Base-by-base conservation (phyloP, 371 early-diverging fungal species). In the Mortierella sp. region DNA sequence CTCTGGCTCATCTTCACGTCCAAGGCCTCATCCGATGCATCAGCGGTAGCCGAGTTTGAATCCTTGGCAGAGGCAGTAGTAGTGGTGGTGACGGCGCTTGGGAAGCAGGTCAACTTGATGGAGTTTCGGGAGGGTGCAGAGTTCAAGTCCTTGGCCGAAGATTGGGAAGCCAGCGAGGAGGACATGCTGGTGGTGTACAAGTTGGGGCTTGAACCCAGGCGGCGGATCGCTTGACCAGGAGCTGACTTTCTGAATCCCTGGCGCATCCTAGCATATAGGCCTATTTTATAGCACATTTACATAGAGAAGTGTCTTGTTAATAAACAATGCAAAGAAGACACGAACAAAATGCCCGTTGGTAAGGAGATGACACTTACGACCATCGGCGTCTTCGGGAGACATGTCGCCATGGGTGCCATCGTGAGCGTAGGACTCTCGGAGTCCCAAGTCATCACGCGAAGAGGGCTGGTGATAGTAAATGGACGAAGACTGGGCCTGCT, bases 71-170 rank as follows among this genome's bases (percentile, higher is more conserved):
- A 52, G 13, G 69, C 8, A 10, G 40, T 0, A 6, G 13, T 19
- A n/a, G 45, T 11, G 4, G 67, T 13, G 5, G 77, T 47, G 19
- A n/a, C 44, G 11, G 40, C 63, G n/a, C 61, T 75, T 0, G 83
- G 78, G 70, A 82, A 82, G 48, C 83, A 82, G 7, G 83, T 82
- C n/a, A 82, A 34, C 64, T 75, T 77, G 66, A 82, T 82, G 0
- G 76, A 61, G 55, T 78, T 82, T 4, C 68, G 74, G n/a, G 79
- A 70, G 22, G 75, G 63, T 31, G 64, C 71, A 0, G 66, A 37
- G 70, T 50, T 45, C 10, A 78, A 40, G 26, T 82, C 78, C 24
- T 70, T 67, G 31, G 50, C 41, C 8, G 43, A n/a, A 9, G 19
- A 11, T 14, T 16, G 29, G 7, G 55, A 43, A 29, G 61, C 24